phyloP scores from a whole-genome alignment of 495 filamentous ascomycete species.

The Annulohypoxylon maeteangense region DNA sequence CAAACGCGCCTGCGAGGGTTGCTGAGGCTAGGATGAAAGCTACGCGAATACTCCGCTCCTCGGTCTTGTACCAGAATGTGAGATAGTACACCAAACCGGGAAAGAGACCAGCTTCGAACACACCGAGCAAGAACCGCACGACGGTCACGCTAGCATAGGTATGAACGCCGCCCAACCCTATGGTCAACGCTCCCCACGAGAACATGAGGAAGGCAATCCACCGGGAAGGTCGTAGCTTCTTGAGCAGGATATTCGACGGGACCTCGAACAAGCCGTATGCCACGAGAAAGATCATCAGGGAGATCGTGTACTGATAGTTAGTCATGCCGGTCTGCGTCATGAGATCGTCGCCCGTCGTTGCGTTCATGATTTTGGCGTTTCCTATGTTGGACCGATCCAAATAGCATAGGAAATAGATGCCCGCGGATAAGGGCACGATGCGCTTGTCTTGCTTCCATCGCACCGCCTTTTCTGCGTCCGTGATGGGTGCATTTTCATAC shows the following conservation, averaged over 20 bases:
- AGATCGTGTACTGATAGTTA: slow-evolving; percentile 72
- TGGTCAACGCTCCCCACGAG: slow-evolving; percentile 64
- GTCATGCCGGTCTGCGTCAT: slow-evolving; percentile 69
- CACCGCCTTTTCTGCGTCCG: slow-evolving; percentile 52
- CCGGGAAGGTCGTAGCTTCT: slow-evolving; percentile 62
- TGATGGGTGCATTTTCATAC: slow-evolving; percentile 33
- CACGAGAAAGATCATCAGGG: slow-evolving; percentile 66
- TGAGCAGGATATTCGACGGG: slow-evolving; percentile 80
- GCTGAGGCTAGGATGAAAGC: slow-evolving; percentile 87
- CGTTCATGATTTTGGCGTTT: slow-evolving; percentile 53
- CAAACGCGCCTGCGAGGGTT: slow-evolving; percentile 81
- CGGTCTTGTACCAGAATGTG: slow-evolving; percentile 76
- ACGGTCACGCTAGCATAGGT: slow-evolving; percentile 61
- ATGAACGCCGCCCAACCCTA: slow-evolving; percentile 64
- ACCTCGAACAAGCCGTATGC: slow-evolving; percentile 56
- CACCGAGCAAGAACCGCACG: slow-evolving; percentile 64
- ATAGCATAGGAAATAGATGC: slow-evolving; percentile 66
- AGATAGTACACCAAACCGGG: slow-evolving; percentile 86
- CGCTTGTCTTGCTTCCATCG: slow-evolving; percentile 70
- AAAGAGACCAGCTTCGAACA: slow-evolving; percentile 73
- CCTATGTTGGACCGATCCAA: slow-evolving; percentile 57
- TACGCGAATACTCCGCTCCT: slow-evolving; percentile 61
- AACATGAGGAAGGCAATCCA: slow-evolving; percentile 71
- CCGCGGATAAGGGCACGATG: slow-evolving; percentile 63
- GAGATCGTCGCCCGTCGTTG: slow-evolving; percentile 66